Evolutionary conservation across 345 rosid species (phyloP).

Genomic region (Lepidium sativum): DNA sequence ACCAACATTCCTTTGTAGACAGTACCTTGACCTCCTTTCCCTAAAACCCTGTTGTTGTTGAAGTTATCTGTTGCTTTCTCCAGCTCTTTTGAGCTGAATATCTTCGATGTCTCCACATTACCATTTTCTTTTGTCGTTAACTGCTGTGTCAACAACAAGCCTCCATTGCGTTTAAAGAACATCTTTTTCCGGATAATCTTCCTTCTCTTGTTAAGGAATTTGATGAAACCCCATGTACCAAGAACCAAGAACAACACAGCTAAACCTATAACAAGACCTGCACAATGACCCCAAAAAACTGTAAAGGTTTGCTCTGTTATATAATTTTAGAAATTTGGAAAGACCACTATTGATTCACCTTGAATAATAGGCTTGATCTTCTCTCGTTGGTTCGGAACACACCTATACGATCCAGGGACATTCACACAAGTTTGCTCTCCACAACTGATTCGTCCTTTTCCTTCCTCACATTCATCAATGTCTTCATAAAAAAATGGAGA

Average conservation of each 20-base stretch:
- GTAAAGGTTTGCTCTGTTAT: neutral
- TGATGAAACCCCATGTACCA: slow-evolving; percentile 14
- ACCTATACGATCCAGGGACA: slow-evolving; percentile 1
- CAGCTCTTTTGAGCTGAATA: slow-evolving; percentile 23
- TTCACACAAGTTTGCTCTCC: neutral
- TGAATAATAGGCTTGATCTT: neutral
- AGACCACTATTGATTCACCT: neutral
- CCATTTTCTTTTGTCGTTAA: slow-evolving; percentile 8
- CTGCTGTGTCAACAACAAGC: slow-evolving; percentile 31
- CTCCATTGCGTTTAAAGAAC: slow-evolving; percentile 30
- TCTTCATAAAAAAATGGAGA: neutral
- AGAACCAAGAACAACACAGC: slow-evolving; percentile 11
- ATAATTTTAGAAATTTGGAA: neutral
- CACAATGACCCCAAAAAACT: neutral
- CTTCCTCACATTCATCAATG: slow-evolving; percentile 20
- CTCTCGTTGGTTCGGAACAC: neutral
- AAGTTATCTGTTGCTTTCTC: slow-evolving; percentile 22
- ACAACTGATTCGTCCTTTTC: neutral
- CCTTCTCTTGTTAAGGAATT: slow-evolving; percentile 6
- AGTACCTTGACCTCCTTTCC: slow-evolving; percentile 29
- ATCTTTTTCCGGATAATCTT: slow-evolving; percentile 7
- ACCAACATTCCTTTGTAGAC: slow-evolving; percentile 38
- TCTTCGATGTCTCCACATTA: slow-evolving; percentile 16
- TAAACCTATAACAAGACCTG: slow-evolving; percentile 5
- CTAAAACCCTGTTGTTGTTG: slow-evolving; percentile 16